Percentiles rank a stretch among this genome's conserved stretches.
Conservation (phyloP, 148 eudicot genomes). For the Rhododendron mucronatum region DNA sequence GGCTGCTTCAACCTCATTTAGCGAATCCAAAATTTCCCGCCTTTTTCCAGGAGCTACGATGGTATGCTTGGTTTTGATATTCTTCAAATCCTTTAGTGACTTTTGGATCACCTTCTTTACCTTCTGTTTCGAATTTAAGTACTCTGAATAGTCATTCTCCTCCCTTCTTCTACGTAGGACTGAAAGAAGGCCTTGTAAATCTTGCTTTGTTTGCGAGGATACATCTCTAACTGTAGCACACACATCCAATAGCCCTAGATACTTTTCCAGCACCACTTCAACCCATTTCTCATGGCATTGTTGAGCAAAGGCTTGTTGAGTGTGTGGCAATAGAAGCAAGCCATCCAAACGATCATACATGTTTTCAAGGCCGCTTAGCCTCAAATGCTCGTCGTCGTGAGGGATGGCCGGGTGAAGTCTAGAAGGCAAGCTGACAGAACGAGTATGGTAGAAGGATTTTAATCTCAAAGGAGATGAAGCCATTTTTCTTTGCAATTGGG, state of each 20-base stretch:
- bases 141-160: background rate
- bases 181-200: constrained; percentile 3
- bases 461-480: constrained; percentile 17
- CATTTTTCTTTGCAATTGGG: background rate
- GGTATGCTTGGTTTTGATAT: background rate
- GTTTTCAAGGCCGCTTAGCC: constrained; percentile 20
- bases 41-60: background rate
- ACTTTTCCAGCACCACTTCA: constrained; percentile 23
- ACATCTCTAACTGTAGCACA: constrained; percentile 17
- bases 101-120: background rate
- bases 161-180: background rate
- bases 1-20: constrained; percentile 23
- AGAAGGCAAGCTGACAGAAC: constrained; percentile 31
- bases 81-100: background rate
- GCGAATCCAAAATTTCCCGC: background rate
- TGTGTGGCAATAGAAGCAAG: constrained; percentile 31
- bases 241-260: constrained; percentile 23
- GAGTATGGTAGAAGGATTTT: constrained; percentile 15
- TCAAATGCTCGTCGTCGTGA: constrained; percentile 27
- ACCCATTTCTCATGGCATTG: constrained; percentile 12
- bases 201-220: constrained; percentile 16
- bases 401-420: constrained; percentile 17
- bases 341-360: constrained; percentile 26
- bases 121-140: background rate
- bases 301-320: constrained; percentile 22